Evolutionary conservation across 768 basidiomycete genomes (phyloP), one percentile per base, ranked within the genome.

Genomic region (Macrolepiota albuminosa): DNA sequence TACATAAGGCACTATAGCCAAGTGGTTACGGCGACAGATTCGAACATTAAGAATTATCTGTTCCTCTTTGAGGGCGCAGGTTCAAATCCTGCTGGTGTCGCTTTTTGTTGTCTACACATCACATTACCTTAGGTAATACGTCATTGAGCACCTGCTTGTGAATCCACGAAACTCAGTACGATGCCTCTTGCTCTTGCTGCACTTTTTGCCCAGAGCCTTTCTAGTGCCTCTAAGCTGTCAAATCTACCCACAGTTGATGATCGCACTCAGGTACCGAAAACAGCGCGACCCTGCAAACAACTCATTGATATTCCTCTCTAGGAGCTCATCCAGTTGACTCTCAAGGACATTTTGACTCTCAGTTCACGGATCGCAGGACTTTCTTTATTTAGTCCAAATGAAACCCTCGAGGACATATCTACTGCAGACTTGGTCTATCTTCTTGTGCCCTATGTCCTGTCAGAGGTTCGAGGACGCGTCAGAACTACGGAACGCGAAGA

Each of bases 331-430:
- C 75, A 77, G 45, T 76, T 79, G 50, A 76, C 84, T 46, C 69
- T 88, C 54, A 69, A 71, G 7, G 84, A 91, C 74, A 74, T 94
- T 34, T 73, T 75, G 29, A 73, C 75, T 46, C 71, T 90, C 42
- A 73, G 76, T 49, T 73, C 78, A 36, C 81, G 84, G 29, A 78
- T 93, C 57, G 64, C 78, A 29, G 79, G 78, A 42, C 76, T 95
- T 47, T 82, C 84, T 0, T 73, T 95, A 39, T 93, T 95, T 75
- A 94, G 92, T 59, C 77, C 86, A 4, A 95, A 95, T 67, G 93
- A 96, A 67, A 78, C 78, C 0, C 74, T 94, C 18, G 89, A 93
- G 48, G 93, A 96, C 70, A 85, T 96, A 57, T 78, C 89, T 3
- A 92, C 93, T 1, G 73, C 78, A 37, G 85, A 94, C 73, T 74